Conservation (phyloP, 2,329 filamentous ascomycete genomes). For the Metarhizium humberi region DNA sequence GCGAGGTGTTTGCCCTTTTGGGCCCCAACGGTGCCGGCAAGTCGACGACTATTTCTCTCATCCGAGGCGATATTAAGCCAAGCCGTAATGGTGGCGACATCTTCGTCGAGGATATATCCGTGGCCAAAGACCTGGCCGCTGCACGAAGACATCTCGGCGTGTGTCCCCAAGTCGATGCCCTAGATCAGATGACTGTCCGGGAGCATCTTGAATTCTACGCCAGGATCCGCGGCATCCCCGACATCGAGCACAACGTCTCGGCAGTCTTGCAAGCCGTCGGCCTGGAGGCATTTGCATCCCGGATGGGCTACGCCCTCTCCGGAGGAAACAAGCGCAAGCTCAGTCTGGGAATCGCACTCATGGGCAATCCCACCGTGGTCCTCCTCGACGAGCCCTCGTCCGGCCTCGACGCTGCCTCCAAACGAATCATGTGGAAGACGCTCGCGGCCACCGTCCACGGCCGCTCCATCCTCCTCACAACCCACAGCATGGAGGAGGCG, state of each 20-base stretch:
- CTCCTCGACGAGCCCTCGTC: slow-evolving; percentile 83
- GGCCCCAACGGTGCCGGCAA: slow-evolving; percentile 91
- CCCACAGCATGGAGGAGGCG: slow-evolving; percentile 92
- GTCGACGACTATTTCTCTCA: slow-evolving; percentile 78
- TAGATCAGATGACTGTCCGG: slow-evolving; percentile 82
- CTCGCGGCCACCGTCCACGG: slow-evolving; percentile 64
- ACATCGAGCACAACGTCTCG: slow-evolving; percentile 67
- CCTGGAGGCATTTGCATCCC: slow-evolving; percentile 56
- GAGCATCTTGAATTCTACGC: slow-evolving; percentile 89
- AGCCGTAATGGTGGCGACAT: slow-evolving; percentile 65
- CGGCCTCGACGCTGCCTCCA: slow-evolving; percentile 83
- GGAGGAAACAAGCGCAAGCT: slow-evolving; percentile 94
- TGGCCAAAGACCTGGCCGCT: slow-evolving; percentile 60
- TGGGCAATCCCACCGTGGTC: slow-evolving; percentile 82
- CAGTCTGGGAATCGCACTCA: slow-evolving; percentile 78
- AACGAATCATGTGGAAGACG: slow-evolving; percentile 89
- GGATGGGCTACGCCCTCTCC: slow-evolving; percentile 71
- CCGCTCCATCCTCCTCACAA: slow-evolving; percentile 78
- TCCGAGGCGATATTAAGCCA: slow-evolving; percentile 79
- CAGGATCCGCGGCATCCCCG: slow-evolving; percentile 65
- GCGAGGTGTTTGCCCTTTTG: slow-evolving; percentile 80
- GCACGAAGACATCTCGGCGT: slow-evolving; percentile 79
- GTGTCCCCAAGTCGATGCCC: slow-evolving; percentile 79
- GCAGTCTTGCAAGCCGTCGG: slow-evolving; percentile 77
- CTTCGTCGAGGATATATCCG: slow-evolving; percentile 67